Evolutionary conservation across 1,139 yeast genomes (phyloP), one percentile per base, ranked within the genome.

Genomic region (Saccharomycopsis crataegensis): DNA sequence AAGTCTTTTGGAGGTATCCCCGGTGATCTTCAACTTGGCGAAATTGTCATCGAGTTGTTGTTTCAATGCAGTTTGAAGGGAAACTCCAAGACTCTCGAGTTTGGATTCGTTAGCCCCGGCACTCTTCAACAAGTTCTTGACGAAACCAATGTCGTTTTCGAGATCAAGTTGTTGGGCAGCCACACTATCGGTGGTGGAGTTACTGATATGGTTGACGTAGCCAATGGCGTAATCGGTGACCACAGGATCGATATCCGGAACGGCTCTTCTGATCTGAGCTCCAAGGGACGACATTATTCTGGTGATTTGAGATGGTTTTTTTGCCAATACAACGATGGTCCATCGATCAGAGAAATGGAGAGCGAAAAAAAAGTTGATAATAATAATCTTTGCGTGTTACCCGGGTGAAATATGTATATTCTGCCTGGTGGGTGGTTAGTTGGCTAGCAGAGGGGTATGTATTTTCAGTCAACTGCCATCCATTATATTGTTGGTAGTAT

Each of bases 211-310:
- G 59, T 85, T 83, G 56, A 88, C 81, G 63, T 90, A 91, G 1
- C 98, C 99, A 47, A 85, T 84, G 2, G 96, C 95, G 64, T 91
- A 91, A 59, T 90, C 95, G 1, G 94, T 82, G 31, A 91, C 96
- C n/a, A 90, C 82, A 1, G 91, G 83, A 62, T 93, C 98, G 51
- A 91, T 79, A 1, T 87, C 76, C 2, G 96, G 94, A 6, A 84
- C 94, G 0, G 96, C 93, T 66, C 85, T 89, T 60, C 96, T 85
- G n/a, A 91, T 83, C 66, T 85, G 86, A 38, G 72, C 62, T 8
- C 51, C 40, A n/a, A 53, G 11, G 4, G 49, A 43, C 52, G 43
- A 33, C 16, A 14, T 8, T 22, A 22, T 22, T 43, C 16, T 3
- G 28, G 28, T 22, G 28, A 22, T 22, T 22, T 22, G 14, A 37